phyloP scores from a whole-genome alignment of 2,329 filamentous ascomycete species.

The Juglanconis juglandina region DNA sequence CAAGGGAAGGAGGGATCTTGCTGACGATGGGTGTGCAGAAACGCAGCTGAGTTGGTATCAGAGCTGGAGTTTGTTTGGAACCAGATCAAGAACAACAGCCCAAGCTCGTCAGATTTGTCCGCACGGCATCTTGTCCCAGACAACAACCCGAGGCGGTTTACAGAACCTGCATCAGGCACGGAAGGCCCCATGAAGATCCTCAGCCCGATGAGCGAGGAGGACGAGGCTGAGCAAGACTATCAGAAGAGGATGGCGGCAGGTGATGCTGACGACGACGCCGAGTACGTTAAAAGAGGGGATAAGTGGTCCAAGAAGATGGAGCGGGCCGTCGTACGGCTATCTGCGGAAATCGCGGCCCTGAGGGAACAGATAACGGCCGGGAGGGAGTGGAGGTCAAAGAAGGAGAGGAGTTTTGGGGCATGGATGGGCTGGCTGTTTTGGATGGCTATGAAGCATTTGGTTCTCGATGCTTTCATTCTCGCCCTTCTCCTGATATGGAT shows the following conservation, averaged over 20 bases:
- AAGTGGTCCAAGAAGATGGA: constrained; percentile 83
- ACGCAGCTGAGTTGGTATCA: constrained; percentile 80
- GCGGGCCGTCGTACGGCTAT: constrained; percentile 80
- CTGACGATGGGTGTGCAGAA: constrained; percentile 40
- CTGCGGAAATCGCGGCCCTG: constrained; percentile 85
- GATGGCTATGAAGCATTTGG: constrained; percentile 67
- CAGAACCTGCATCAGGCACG: constrained; percentile 45
- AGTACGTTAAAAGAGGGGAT: constrained; percentile 41
- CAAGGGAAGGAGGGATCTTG: background rate
- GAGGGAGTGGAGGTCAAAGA: constrained; percentile 66
- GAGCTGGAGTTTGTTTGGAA: constrained; percentile 99
- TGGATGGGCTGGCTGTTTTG: constrained; percentile 72
- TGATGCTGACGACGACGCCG: constrained; percentile 35
- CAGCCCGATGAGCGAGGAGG: constrained; percentile 81
- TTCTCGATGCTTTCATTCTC: constrained; percentile 67
- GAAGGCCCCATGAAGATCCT: constrained; percentile 65
- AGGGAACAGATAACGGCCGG: constrained; percentile 84
- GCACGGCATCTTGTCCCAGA: constrained; percentile 42
- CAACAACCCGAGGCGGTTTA: constrained; percentile 41
- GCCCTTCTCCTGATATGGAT: constrained; percentile 68
- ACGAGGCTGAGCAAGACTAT: constrained; percentile 60
- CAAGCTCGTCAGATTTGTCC: constrained; percentile 58
- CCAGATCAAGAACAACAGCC: constrained; percentile 85
- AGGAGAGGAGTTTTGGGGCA: constrained; percentile 59
- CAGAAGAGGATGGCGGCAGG: constrained; percentile 41